Evolutionary conservation across 202 grass and related monocot genomes (phyloP).

Genomic region (Carex sylvatica): DNA sequence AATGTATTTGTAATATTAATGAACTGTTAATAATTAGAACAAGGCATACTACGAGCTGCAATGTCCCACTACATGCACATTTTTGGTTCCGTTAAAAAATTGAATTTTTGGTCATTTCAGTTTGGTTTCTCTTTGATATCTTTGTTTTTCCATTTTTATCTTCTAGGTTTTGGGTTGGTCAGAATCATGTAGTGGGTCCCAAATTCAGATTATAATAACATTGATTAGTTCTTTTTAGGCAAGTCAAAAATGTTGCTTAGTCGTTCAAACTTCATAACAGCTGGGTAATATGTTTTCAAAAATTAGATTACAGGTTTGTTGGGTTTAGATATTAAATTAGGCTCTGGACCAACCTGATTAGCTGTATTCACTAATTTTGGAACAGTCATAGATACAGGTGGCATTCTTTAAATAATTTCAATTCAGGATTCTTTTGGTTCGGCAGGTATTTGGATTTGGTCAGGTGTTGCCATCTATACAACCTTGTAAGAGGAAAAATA

Average conservation of each 20-base stretch:
- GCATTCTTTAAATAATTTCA: not conserved
- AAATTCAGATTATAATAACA: not conserved
- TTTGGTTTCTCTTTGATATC: not conserved
- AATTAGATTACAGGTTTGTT: not conserved
- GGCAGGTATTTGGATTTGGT: not conserved
- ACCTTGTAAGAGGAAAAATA: not conserved
- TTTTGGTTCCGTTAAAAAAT: not conserved
- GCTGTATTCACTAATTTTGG: not conserved
- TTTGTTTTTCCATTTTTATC: not conserved
- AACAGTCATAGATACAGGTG: not conserved
- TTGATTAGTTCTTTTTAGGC: not conserved
- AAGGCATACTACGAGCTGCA: not conserved
- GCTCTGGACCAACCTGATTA: not conserved
- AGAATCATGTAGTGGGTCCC: not conserved
- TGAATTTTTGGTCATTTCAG: not conserved
- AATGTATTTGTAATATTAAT: not conserved
- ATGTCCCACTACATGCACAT: not conserved
- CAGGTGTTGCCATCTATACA: not conserved
- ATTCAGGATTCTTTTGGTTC: not conserved
- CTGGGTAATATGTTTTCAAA: not conserved
- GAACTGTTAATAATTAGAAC: not conserved
- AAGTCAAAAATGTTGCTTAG: not conserved
- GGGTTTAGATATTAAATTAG: not conserved
- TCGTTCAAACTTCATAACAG: not conserved
- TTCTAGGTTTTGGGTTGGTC: not conserved